These are phyloP conservation scores for Populus davidiana DNA, from an alignment of 345 rosid genomes.

Conservation along the genomic window DNA sequence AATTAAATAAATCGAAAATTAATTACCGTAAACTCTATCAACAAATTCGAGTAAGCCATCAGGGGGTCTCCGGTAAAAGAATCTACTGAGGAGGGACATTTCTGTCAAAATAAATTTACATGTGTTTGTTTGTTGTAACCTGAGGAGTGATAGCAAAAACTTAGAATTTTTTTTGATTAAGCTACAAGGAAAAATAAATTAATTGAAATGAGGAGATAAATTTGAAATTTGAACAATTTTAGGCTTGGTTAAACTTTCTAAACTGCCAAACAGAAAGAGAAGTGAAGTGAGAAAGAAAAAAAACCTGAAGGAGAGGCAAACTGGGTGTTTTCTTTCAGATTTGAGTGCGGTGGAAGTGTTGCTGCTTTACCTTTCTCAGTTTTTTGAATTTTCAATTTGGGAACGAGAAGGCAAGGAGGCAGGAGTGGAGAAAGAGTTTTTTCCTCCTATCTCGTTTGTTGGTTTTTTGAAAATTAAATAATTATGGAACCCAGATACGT, in stretches of 20 bases:
- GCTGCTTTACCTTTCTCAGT: background rate
- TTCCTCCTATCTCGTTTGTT: background rate
- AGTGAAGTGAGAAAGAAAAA: background rate
- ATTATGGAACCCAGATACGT: no score
- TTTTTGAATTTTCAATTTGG: slow-evolving; percentile 17
- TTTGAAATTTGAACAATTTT: background rate
- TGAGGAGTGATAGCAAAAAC: background rate
- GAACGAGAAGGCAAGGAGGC: background rate
- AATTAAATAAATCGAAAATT: background rate
- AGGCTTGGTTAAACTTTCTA: background rate
- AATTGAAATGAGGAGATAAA: background rate
- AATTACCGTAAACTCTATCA: slow-evolving; percentile 89
- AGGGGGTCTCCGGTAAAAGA: slow-evolving; percentile 88
- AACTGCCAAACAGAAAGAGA: background rate
- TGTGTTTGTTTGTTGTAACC: background rate
- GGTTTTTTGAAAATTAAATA: no score
- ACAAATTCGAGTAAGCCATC: slow-evolving; percentile 96
- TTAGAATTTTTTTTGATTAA: no score
- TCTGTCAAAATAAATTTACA: slow-evolving; percentile 19
- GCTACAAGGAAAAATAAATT: background rate
- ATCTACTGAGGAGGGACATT: slow-evolving; percentile 88
- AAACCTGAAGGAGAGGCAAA: no score
- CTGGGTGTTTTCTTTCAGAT: no score
- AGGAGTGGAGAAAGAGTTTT: background rate
- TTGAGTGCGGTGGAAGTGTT: background rate